A percentile compares a stretch with the other conserved stretches of the same genome.
Conservation (phyloP, 2,329 filamentous ascomycete genomes). For the Ophiostoma sp. region DNA sequence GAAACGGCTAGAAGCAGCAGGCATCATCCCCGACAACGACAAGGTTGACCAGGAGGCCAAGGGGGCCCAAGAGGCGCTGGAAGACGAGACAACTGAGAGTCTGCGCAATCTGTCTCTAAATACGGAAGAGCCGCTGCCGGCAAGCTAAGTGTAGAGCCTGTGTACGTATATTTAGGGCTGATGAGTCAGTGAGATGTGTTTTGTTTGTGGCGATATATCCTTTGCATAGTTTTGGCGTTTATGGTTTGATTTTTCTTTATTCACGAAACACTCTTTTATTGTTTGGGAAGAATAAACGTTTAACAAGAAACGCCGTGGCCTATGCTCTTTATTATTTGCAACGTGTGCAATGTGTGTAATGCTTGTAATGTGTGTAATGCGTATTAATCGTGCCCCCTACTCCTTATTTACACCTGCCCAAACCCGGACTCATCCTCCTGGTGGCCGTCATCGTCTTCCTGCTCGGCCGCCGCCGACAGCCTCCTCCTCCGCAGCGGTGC, state of each 20-base stretch:
- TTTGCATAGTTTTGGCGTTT: constrained; percentile 20
- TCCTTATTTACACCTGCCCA: constrained; percentile 23
- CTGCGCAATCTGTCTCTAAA: constrained; percentile 42
- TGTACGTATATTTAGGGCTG: not conserved
- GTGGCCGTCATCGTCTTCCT: not conserved
- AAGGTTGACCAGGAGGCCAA: not conserved
- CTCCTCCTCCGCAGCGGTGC: constrained; percentile 34
- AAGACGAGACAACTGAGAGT: constrained; percentile 27
- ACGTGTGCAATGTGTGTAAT: not conserved
- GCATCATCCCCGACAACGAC: constrained; percentile 29
- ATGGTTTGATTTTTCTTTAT: no score
- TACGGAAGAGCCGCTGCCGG: constrained; percentile 14
- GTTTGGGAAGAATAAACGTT: not conserved
- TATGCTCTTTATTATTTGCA: not conserved
- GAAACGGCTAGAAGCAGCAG: constrained; percentile 52
- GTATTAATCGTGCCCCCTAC: not conserved
- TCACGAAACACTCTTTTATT: not conserved
- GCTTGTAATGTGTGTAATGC: not conserved
- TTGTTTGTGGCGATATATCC: constrained; percentile 17
- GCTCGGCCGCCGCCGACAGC: constrained; percentile 7
- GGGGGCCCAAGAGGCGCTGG: constrained; percentile 4
- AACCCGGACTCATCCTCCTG: constrained; percentile 23
- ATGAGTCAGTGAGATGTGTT: not conserved
- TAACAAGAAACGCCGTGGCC: constrained; percentile 3
- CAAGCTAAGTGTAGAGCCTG: not conserved